These are phyloP conservation scores for Blechomonas ayalai DNA, from an alignment of 208 protist species.

Conservation along the genomic window DNA sequence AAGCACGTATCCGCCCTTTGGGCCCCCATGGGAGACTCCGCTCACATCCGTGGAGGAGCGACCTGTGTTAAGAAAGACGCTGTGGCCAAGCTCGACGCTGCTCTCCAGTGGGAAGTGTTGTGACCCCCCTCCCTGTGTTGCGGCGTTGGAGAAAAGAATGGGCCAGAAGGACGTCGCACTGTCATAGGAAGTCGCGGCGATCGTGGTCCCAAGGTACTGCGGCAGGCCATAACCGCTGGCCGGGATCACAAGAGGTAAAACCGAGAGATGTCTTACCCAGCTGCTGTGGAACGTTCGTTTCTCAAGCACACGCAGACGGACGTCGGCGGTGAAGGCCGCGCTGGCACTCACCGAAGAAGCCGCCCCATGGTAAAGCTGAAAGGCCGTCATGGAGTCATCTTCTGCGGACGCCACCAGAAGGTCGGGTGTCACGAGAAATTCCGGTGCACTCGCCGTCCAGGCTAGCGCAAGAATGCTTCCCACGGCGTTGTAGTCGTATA, in stretches of 20 bases:
- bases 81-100: no score
- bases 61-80: no score
- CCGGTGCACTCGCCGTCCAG: conserved; percentile 40
- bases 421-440: conserved; percentile 36
- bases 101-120: neutral
- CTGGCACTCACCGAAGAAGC: neutral
- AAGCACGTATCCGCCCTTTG: conserved; percentile 10
- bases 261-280: conserved; percentile 50
- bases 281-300: conserved; percentile 60
- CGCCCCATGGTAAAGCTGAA: conserved; percentile 19
- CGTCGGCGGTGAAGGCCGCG: conserved; percentile 1
- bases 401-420: conserved; percentile 62
- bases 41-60: conserved; percentile 4
- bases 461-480: conserved; percentile 56
- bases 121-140: neutral
- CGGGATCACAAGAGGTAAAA: conserved; percentile 40
- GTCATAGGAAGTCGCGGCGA: conserved; percentile 72
- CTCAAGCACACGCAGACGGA: conserved; percentile 35
- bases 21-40: neutral
- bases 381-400: conserved; percentile 73
- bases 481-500: conserved; percentile 58
- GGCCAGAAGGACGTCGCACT: conserved; percentile 74
- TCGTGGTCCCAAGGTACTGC: conserved; percentile 25
- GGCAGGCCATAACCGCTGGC: conserved; percentile 30
- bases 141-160: conserved; percentile 19